phyloP scores from a whole-genome alignment of 805 yeast species.

The Millerozyma miso region DNA sequence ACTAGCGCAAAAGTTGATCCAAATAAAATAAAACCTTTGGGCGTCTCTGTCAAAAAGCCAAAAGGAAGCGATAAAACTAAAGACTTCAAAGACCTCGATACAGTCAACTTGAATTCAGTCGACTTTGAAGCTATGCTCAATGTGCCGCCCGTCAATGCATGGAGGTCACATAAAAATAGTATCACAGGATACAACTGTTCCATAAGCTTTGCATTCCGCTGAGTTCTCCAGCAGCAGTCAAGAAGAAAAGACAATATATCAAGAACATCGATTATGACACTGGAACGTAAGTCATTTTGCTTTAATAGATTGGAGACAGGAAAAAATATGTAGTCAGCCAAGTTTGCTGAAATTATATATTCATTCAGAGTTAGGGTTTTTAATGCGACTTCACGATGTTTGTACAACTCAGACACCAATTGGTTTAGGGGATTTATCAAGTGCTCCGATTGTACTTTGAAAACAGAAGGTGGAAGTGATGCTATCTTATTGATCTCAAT shows the following conservation, averaged over 20 bases:
- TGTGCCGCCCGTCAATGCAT: constrained; percentile 1
- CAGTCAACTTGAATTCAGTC: constrained; percentile 13
- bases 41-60: constrained; percentile 14
- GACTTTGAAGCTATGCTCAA: constrained; percentile 14
- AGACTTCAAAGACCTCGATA: constrained; percentile 8
- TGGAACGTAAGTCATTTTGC: constrained; percentile 18
- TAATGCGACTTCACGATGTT: constrained; percentile 8
- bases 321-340: constrained; percentile 40
- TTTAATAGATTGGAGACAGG: constrained; percentile 34
- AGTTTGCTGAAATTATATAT: constrained; percentile 23
- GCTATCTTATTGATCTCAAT: constrained; percentile 23
- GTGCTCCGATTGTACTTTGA: constrained; percentile 7
- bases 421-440: constrained; percentile 9
- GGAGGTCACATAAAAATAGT: constrained; percentile 18
- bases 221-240: constrained; percentile 26
- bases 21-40: constrained; percentile 19
- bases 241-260: constrained; percentile 26
- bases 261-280: constrained; percentile 19
- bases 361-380: constrained; percentile 1
- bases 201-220: constrained; percentile 17
- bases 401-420: constrained; percentile 10
- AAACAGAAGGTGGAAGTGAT: constrained; percentile 8
- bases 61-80: constrained; percentile 12
- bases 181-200: constrained; percentile 36
- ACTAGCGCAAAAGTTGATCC: constrained; percentile 26